A percentile compares a stretch with the other conserved stretches of the same genome.
Evolutionary conservation across 225 moss, liverwort and hornwort genomes (phyloP).

Genomic region (Sphagnum tenellum): DNA sequence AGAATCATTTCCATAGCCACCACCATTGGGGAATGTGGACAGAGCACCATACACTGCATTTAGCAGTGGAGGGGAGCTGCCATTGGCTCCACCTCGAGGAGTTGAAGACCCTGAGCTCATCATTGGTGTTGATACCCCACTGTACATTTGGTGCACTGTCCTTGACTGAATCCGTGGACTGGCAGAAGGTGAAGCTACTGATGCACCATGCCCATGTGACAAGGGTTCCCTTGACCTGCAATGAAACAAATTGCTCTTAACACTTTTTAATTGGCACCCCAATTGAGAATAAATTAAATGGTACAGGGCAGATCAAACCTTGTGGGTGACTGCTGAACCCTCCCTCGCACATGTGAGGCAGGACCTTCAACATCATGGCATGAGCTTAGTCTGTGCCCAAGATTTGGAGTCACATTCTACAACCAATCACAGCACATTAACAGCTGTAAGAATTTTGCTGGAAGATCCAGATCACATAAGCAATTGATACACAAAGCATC

Average conservation of each 20-base stretch:
- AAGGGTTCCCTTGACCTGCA: constrained; percentile 58
- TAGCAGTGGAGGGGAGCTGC: constrained; percentile 44
- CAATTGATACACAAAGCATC: constrained; percentile 1
- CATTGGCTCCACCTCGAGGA: constrained; percentile 63
- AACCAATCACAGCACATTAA: constrained; percentile 3
- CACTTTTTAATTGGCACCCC: constrained; percentile 1
- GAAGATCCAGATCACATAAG: too few species aligned
- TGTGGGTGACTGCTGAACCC: constrained; percentile 38
- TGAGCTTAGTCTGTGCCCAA: constrained; percentile 18
- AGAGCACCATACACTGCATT: constrained; percentile 61
- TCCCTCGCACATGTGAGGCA: constrained; percentile 26
- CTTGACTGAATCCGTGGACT: constrained; percentile 63
- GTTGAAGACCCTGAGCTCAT: constrained; percentile 82
- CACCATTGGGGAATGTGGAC: constrained; percentile 33
- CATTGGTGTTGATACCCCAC: constrained; percentile 73
- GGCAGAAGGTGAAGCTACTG: constrained; percentile 27
- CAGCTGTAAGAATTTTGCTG: too few species aligned
- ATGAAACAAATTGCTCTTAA: too few species aligned
- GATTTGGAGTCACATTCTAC: constrained; percentile 25
- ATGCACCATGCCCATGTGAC: constrained; percentile 42
- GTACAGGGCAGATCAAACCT: constrained; percentile 13
- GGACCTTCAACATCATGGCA: constrained; percentile 35
- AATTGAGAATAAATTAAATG: neutral
- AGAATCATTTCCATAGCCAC: constrained; percentile 27
- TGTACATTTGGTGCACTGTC: constrained; percentile 52